Evolutionary conservation across 75 land plant species (phyloP), one percentile per base, ranked within the genome.

Genomic region (Selaginella moellendorffii): DNA sequence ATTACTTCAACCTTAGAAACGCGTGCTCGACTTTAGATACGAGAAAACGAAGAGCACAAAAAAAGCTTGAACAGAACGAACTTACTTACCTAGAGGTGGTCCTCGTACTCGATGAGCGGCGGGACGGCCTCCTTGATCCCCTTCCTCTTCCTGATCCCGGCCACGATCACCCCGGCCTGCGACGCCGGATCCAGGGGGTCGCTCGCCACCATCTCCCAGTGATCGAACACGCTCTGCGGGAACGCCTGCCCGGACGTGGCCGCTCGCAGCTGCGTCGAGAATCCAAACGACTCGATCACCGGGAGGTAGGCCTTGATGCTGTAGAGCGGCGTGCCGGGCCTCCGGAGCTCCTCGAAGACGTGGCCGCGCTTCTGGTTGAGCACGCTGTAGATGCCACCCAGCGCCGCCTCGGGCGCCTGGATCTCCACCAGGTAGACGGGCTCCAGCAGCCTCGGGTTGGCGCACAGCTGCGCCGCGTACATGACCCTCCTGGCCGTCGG

Each of bases 51-150:
- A n/a, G n/a, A n/a, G n/a, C n/a, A n/a, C n/a, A n/a, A n/a, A n/a
- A n/a, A n/a, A n/a, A n/a, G n/a, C n/a, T n/a, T n/a, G n/a, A n/a
- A n/a, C n/a, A n/a, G n/a, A n/a, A n/a, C n/a, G n/a, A n/a, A n/a
- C 24, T 24, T 2, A 22, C 23, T 53, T 53, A 53, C 31, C 74
- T 68, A 81, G 27, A 81, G 74, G 77, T 71, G 76, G 70, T 82
- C 85, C 53, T 79, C 82, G 28, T 53, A 82, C 27, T 82, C 85
- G 0, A 79, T 79, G 42, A 82, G 72, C 21, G 82, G 79, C 20
- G 82, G 73, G 68, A 79, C 79, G 56, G 79, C 82, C 28, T 80
- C 82, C 83, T 82, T 82, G 64, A 79, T 61, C 27, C 84, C 84
- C 79, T 82, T 82, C 53, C 84, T 76, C 72, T 81, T 78, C 23